Conservation (phyloP, 164 flowering plant genomes). For the Magnolia changhungtana region DNA sequence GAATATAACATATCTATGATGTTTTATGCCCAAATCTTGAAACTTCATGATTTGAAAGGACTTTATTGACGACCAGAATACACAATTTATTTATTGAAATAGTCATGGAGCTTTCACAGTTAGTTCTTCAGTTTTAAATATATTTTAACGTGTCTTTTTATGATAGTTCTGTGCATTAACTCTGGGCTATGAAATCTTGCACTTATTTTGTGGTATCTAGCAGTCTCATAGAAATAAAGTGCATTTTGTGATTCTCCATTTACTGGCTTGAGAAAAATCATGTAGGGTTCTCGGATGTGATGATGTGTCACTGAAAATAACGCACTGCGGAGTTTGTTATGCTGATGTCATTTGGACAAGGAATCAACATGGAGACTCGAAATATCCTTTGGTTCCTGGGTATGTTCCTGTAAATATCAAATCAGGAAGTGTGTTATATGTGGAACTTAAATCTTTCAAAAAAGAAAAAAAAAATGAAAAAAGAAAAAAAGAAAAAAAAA, state of each 20-base stretch:
- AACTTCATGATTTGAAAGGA: background rate
- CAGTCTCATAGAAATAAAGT: background rate
- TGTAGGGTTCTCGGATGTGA: slow-evolving; percentile 49
- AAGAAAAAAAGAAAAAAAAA: too few relatives aligned
- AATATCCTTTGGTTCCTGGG: slow-evolving; percentile 85
- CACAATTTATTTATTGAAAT: too few relatives aligned
- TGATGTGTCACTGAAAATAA: slow-evolving; percentile 59
- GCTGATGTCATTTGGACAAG: slow-evolving; percentile 68
- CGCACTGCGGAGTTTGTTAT: slow-evolving; percentile 81
- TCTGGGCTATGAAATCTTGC: background rate
- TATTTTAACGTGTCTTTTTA: background rate
- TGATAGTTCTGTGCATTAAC: background rate
- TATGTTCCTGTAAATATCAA: slow-evolving; percentile 18
- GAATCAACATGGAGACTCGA: slow-evolving; percentile 40
- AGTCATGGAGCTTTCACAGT: too few relatives aligned
- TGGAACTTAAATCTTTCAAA: background rate
- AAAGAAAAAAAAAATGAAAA: too few relatives aligned
- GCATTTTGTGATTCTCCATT: background rate
- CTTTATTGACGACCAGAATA: too few relatives aligned
- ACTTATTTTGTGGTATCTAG: background rate
- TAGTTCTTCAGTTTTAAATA: too few relatives aligned
- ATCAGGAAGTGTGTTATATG: background rate
- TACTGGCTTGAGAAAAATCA: slow-evolving; percentile 10
- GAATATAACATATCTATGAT: background rate
- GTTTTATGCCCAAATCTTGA: background rate